Percentiles rank a stretch among this genome's conserved stretches.
phyloP scores from a whole-genome alignment of 2,329 filamentous ascomycete species.

The Gyromitra esculenta region DNA sequence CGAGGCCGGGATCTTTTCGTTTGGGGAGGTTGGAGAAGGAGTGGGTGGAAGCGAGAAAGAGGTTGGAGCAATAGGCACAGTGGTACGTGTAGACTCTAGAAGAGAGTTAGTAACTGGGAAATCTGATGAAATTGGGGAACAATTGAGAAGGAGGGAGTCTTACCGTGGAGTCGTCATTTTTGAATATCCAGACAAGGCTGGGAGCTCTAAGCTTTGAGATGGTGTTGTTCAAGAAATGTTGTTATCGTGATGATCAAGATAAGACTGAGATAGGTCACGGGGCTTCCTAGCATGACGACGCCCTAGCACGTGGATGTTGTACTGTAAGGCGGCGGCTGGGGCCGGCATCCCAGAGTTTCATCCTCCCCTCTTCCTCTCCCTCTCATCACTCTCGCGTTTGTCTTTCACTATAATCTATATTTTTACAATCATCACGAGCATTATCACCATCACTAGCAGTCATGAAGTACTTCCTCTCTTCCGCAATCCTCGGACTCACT shows the following conservation, averaged over 20 bases:
- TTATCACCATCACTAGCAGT: conserved; percentile 16
- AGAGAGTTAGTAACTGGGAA: conserved; percentile 17
- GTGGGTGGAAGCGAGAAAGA: conserved; percentile 70
- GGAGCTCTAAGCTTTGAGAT: conserved; percentile 15
- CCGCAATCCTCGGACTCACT: conserved; percentile 47
- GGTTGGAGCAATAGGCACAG: conserved; percentile 72
- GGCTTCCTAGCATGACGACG: conserved; percentile 9
- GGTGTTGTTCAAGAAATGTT: conserved; percentile 20
- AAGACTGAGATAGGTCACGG: background rate
- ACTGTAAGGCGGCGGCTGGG: conserved; percentile 3
- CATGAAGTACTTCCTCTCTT: conserved; percentile 51
- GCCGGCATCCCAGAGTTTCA: conserved; percentile 8
- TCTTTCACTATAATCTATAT: background rate
- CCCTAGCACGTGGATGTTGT: conserved; percentile 7
- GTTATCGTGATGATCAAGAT: conserved; percentile 39
- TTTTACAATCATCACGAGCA: background rate
- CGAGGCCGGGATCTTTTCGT: conserved; percentile 64
- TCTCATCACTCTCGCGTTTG: background rate
- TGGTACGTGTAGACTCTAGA: conserved; percentile 66
- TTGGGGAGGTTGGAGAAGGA: conserved; percentile 66
- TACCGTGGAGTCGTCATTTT: conserved; percentile 54
- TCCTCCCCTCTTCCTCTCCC: conserved; percentile 10
- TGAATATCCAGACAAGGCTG: background rate
- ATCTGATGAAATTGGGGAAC: background rate
- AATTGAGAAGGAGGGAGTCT: background rate